These are phyloP conservation scores for Trichoderma sp. DNA, from an alignment of 2,329 filamentous ascomycete species.

Conservation along the genomic window DNA sequence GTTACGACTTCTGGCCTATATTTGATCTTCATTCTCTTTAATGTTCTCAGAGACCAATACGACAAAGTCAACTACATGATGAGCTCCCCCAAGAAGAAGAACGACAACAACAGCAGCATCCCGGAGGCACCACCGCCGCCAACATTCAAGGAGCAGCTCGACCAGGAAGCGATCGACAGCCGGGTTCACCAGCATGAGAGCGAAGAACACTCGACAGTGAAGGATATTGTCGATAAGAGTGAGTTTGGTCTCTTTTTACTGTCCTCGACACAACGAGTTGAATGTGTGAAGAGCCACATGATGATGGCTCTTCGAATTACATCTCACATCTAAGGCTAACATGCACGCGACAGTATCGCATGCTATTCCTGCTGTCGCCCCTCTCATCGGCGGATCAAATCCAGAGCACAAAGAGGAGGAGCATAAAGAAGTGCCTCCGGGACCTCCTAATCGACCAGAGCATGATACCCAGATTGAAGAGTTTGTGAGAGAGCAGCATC, in stretches of 20 bases:
- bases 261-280: neutral
- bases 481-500: constrained; percentile 53
- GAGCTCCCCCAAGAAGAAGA: constrained; percentile 4
- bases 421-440: constrained; percentile 27
- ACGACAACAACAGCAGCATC: neutral
- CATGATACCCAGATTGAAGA: constrained; percentile 52
- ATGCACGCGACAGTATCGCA: constrained; percentile 37
- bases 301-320: neutral
- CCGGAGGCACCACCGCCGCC: constrained; percentile 20
- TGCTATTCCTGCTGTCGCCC: constrained; percentile 44
- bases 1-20: neutral
- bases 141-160: constrained; percentile 46
- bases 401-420: constrained; percentile 26
- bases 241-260: neutral
- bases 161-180: constrained; percentile 36
- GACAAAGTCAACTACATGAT: constrained; percentile 21
- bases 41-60: constrained; percentile 8
- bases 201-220: neutral
- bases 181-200: constrained; percentile 26
- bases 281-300: neutral
- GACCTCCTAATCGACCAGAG: constrained; percentile 43
- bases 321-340: neutral
- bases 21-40: neutral
- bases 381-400: constrained; percentile 40
- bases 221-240: neutral